Conservation (phyloP, 106 monocot genomes). For the Dendrobium huoshanense region DNA sequence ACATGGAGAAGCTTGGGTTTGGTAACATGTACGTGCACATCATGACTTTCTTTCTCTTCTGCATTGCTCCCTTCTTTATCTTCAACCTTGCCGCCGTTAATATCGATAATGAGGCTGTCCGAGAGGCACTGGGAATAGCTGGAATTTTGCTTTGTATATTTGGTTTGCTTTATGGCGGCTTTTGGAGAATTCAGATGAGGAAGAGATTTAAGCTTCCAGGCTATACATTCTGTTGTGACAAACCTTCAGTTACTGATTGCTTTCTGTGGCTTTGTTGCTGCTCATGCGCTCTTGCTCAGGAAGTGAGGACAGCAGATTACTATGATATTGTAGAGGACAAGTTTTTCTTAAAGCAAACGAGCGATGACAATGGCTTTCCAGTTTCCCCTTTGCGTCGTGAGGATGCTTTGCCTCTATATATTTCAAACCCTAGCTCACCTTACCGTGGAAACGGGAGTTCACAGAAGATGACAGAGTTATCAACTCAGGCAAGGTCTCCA, state of each 20-base stretch:
- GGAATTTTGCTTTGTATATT: constrained; percentile 48
- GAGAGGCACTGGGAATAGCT: constrained; percentile 35
- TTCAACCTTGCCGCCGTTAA: constrained; percentile 57
- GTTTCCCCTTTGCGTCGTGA: constrained; percentile 32
- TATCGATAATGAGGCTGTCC: constrained; percentile 34
- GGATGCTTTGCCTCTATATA: constrained; percentile 22
- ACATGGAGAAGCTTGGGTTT: constrained; percentile 69
- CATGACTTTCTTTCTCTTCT: constrained; percentile 47
- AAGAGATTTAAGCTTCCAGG: constrained; percentile 46
- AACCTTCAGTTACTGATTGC: constrained; percentile 39
- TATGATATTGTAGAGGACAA: constrained; percentile 45
- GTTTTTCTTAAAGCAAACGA: constrained; percentile 13
- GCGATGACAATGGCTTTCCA: background rate
- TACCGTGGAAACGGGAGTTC: constrained; percentile 18
- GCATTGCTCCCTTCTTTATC: constrained; percentile 56
- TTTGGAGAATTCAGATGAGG: constrained; percentile 80
- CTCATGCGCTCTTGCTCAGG: constrained; percentile 63
- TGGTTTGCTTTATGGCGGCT: constrained; percentile 68
- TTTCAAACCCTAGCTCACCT: constrained; percentile 39
- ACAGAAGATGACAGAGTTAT: background rate
- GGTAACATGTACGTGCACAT: constrained; percentile 73
- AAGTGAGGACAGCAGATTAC: constrained; percentile 46
- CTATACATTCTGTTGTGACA: constrained; percentile 32
- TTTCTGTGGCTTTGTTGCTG: constrained; percentile 66
- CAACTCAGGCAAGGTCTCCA: background rate